Evolutionary conservation across 2,329 filamentous ascomycete genomes (phyloP), one percentile per base, ranked within the genome.

Genomic region (Escovopsis weberi): DNA sequence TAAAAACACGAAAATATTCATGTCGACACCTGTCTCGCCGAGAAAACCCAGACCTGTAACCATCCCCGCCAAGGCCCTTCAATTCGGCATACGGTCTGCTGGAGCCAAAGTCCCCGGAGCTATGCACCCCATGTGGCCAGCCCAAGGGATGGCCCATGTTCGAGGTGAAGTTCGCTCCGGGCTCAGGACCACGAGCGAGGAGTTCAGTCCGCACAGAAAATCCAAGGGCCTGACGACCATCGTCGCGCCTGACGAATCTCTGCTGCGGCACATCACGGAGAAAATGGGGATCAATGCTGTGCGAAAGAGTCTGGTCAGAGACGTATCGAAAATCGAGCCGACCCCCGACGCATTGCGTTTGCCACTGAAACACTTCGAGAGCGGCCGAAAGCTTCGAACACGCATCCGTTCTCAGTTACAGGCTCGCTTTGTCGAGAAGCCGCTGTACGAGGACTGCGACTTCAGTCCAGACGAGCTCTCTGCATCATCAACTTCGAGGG

Each of bases 91-190:
- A 26, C 69, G 61, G 43, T 63, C 65, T 4, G 52, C 58, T 3
- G 65, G 63, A 0, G 53, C 75, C 4, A 85, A 75, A 52, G 67
- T 81, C n/a, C 75, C 79, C 0, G 83, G 82, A 2, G 69, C 79
- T 8, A 64, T 67, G 47, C 69, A 83, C 42, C 74, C 84, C 4
- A 67, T 75, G n/a, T 91, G 84, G 80, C 85, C 85, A 33, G 71
- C 74, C 39, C 68, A 70, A 48, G 80, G 68, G 6, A 76, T 75
- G 55, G 61, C 69, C 1, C 82, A 86, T 56, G 61, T 87, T 36
- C 72, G 79, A 43, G 78, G 72, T 6, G 44, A 52, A 33, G 50
- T 50, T 12, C 6, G 23, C 23, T 26, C 23, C 35, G 10, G 6
- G 28, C 12, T 12, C 33, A 12, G 30, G 37, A 26, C 10, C 26